These are phyloP conservation scores for Ceraceosorus guamensis DNA, from an alignment of 1,284 basidiomycete genomes.

Conservation along the genomic window DNA sequence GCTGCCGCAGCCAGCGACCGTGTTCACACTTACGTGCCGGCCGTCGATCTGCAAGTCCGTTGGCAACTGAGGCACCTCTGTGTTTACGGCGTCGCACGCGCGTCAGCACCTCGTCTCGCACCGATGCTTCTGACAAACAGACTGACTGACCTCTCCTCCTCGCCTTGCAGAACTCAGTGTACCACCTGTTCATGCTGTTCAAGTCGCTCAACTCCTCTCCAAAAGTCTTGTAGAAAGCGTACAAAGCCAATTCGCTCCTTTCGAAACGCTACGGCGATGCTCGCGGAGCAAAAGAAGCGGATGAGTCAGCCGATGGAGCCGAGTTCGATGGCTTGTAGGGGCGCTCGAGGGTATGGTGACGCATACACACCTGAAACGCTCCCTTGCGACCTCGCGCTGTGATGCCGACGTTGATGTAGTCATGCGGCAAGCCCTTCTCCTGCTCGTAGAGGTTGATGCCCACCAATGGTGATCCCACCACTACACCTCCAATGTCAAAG, in stretches of 20 bases:
- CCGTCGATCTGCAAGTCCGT: constrained; percentile 27
- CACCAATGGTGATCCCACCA: constrained; percentile 44
- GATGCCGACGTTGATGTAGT: constrained; percentile 49
- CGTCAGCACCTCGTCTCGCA: constrained; percentile 1
- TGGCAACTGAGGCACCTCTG: constrained; percentile 36
- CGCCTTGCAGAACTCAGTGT: constrained; percentile 31
- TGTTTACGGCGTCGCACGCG: neutral
- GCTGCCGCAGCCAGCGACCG: neutral
- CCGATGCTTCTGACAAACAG: constrained; percentile 9
- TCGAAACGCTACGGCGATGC: constrained; percentile 39
- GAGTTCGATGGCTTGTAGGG: no score
- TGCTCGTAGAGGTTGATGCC: constrained; percentile 42
- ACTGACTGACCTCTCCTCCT: neutral
- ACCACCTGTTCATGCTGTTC: constrained; percentile 30
- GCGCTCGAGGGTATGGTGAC: neutral
- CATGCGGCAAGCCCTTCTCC: constrained; percentile 31
- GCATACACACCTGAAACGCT: constrained; percentile 42
- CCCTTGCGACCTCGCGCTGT: constrained; percentile 41
- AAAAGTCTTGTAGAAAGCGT: constrained; percentile 45
- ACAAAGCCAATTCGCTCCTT: constrained; percentile 39
- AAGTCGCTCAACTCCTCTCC: constrained; percentile 39
- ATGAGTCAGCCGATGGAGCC: no score
- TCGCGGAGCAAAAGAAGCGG: neutral
- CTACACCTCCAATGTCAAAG: constrained; percentile 49
- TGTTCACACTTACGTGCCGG: constrained; percentile 21